phyloP scores from a whole-genome alignment of 495 filamentous ascomycete genomes.

The Cercophora samala region DNA sequence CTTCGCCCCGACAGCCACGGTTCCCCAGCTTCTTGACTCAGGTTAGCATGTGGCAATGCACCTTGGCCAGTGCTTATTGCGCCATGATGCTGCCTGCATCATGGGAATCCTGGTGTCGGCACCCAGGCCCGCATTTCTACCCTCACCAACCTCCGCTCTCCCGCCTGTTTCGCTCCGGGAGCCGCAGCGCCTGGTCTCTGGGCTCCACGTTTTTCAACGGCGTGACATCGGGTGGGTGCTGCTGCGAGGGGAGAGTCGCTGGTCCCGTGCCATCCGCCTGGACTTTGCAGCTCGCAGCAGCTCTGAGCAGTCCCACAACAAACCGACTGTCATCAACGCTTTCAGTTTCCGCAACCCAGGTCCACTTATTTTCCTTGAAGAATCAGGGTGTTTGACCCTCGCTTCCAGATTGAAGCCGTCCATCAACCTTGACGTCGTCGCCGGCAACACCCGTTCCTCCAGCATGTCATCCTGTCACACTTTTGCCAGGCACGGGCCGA shows the following conservation, averaged over 20 bases:
- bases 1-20: not conserved
- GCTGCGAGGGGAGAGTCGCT: conserved; percentile 4
- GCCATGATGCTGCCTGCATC: conserved; percentile 15
- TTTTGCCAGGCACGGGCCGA: not conserved
- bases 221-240: conserved; percentile 27
- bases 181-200: not conserved
- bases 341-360: not conserved
- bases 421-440: not conserved
- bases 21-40: conserved; percentile 2
- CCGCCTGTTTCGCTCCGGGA: not conserved
- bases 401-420: not conserved
- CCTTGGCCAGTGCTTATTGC: conserved; percentile 15
- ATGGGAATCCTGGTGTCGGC: not conserved
- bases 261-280: conserved; percentile 13
- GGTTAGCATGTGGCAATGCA: not conserved
- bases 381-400: not conserved
- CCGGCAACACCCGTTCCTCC: not conserved
- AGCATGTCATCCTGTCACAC: not conserved
- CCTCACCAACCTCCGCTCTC: not conserved
- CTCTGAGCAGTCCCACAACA: not conserved
- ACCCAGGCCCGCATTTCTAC: not conserved
- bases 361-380: not conserved
- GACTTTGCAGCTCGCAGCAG: conserved; percentile 12
- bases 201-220: conserved; percentile 24
- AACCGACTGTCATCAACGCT: conserved; percentile 1